Conservation (phyloP, 2,329 filamentous ascomycete species). For the Parascedosporium putredinis region DNA sequence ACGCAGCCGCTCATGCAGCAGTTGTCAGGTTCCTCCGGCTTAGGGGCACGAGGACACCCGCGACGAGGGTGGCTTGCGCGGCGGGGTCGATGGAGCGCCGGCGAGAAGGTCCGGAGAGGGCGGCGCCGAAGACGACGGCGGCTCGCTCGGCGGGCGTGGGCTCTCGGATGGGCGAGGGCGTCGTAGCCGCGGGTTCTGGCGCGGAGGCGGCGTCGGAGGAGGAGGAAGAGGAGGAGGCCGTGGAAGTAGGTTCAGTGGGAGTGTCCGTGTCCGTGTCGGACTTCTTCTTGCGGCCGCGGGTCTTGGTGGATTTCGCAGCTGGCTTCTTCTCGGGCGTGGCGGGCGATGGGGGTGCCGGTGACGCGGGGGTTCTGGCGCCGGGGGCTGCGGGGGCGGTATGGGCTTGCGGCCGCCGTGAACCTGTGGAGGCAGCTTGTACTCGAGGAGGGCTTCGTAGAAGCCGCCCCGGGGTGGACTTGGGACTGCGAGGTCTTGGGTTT, state of each 20-base stretch:
- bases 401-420: conserved; percentile 2
- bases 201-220: conserved; percentile 12
- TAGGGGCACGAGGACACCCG: conserved; percentile 71
- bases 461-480: conserved; percentile 39
- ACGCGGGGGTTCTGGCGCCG: conserved; percentile 9
- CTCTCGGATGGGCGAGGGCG: conserved; percentile 27
- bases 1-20: conserved; percentile 99
- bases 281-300: neutral
- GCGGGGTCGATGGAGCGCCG: conserved; percentile 40
- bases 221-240: neutral
- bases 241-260: neutral
- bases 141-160: conserved; percentile 40
- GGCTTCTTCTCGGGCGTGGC: neutral
- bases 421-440: conserved; percentile 18
- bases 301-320: conserved; percentile 1
- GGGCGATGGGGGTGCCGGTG: no score
- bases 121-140: conserved; percentile 71
- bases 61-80: conserved; percentile 53
- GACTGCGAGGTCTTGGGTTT: conserved; percentile 11
- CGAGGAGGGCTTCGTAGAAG: conserved; percentile 50
- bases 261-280: neutral
- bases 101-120: conserved; percentile 61
- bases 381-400: conserved; percentile 20
- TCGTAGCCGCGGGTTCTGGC: conserved; percentile 17
- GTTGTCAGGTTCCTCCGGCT: conserved; percentile 85